Evolutionary conservation across 2,329 filamentous ascomycete species (phyloP).

Genomic region (Talaromyces sp.): DNA sequence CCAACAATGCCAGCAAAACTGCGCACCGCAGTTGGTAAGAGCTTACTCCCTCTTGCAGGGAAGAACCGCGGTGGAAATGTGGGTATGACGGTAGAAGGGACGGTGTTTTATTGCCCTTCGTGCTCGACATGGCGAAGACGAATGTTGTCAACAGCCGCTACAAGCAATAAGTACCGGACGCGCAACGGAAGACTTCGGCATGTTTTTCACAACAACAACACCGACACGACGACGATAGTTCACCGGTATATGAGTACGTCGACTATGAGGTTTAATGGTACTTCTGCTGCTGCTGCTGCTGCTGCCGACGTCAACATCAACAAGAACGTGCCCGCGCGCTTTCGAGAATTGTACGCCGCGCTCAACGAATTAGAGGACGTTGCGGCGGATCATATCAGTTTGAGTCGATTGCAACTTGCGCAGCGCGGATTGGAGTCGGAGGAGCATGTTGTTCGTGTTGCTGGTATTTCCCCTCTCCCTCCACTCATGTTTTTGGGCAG

Average conservation of each 20-base stretch:
- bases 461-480: constrained; percentile 36
- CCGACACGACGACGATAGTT: not conserved
- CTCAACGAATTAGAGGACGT: constrained; percentile 51
- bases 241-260: constrained; percentile 9
- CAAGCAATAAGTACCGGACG: constrained; percentile 1
- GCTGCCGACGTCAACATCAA: constrained; percentile 49
- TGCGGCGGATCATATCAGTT: constrained; percentile 55
- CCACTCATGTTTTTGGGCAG: not conserved
- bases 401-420: constrained; percentile 59
- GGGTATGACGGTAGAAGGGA: constrained; percentile 10
- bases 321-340: constrained; percentile 50
- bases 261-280: constrained; percentile 18
- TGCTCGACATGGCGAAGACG: constrained; percentile 35
- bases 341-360: constrained; percentile 53
- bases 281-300: constrained; percentile 38
- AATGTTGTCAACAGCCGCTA: constrained; percentile 25
- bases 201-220: not conserved
- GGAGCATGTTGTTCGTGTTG: constrained; percentile 54
- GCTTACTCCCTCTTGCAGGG: constrained; percentile 30
- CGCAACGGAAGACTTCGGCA: constrained; percentile 8
- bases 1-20: constrained; percentile 40
- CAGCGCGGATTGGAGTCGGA: constrained; percentile 55
- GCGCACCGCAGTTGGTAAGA: constrained; percentile 34
- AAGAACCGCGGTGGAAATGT: constrained; percentile 15
- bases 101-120: constrained; percentile 39